Evolutionary conservation across 202 grass and related monocot genomes (phyloP), one percentile per base, ranked within the genome.

Genomic region (Bolboschoenoplectus hybrid): DNA sequence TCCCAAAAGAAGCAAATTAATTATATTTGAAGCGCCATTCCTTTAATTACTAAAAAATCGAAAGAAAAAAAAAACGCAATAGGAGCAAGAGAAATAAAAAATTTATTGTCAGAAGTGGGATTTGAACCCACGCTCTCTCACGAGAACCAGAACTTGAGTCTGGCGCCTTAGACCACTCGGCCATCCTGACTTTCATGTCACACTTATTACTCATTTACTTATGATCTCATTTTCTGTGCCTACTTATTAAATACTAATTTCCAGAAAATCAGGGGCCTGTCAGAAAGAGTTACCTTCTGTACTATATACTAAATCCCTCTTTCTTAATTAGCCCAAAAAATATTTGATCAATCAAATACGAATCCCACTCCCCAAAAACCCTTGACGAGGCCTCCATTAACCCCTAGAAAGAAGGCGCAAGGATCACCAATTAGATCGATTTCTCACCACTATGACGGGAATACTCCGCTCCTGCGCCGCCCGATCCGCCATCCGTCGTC

Each of bases 141-240:
- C 64, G 74, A 87, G 53, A 62, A 86, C 85, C 85, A 90, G 85
- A 90, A 90, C 85, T 90, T 90, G 89, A 90, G 85, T 90, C 81
- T 90, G 89, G 85, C 89, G 85, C 89, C 85, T 90, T 90, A 85
- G 82, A 90, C 89, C 85, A 87, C 82, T 90, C 82, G 89, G 81
- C 89, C 89, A 87, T 87, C 81, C 85, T 87, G 85, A 87, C 81
- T 34, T 1, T 11, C 7, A 7, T 38, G 26, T 14, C 2, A 0
- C 0, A 65, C 0, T 26, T 26, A 26, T 26, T 26, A 26, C 26
- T 26, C 26, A 26, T 26, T 26, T 26, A 26, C 0, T 0, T 26
- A 26, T 26, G 26, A 26, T 0, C 26, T 26, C 26, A 26, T 26
- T 26, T 26, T 26, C 26, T 26, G 26, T 26, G 26, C 26, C 26